Evolutionary conservation across 192 early-diverging fungal species (phyloP).

Genomic region (Coemansia sp.): DNA sequence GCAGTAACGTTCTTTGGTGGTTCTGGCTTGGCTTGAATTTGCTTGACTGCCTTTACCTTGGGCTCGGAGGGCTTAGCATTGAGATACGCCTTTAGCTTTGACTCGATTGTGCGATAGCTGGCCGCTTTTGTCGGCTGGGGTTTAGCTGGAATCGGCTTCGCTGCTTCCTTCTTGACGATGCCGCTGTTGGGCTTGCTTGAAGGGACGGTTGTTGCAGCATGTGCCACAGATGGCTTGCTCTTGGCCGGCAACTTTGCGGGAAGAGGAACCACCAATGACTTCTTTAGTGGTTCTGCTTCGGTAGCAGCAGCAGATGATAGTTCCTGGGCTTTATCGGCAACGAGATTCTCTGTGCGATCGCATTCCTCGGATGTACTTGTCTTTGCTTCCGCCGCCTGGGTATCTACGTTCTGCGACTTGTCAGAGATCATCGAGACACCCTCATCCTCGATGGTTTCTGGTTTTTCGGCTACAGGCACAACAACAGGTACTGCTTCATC

Average conservation of each 20-base stretch:
- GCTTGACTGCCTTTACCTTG: constrained; percentile 24
- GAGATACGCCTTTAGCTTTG: constrained; percentile 51
- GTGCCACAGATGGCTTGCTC: background rate
- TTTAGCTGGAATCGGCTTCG: background rate
- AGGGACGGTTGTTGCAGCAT: background rate
- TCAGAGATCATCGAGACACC: background rate
- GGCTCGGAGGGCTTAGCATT: constrained; percentile 28
- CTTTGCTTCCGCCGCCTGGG: background rate
- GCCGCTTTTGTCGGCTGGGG: constrained; percentile 5
- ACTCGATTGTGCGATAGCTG: constrained; percentile 37
- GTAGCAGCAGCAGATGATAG: background rate
- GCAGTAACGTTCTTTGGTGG: background rate
- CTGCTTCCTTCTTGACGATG: background rate
- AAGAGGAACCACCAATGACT: background rate
- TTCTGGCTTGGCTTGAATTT: background rate
- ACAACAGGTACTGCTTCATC: background rate
- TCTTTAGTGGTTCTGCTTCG: background rate
- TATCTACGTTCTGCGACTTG: background rate
- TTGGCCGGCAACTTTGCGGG: background rate
- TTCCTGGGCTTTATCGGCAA: background rate
- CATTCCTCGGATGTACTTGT: background rate
- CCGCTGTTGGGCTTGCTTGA: background rate
- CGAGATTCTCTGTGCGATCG: constrained; percentile 5
- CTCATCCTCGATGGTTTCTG: background rate
- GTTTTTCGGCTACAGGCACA: background rate